phyloP scores from a whole-genome alignment of 345 rosid species.

The Eucalyptus erythrocorys region DNA sequence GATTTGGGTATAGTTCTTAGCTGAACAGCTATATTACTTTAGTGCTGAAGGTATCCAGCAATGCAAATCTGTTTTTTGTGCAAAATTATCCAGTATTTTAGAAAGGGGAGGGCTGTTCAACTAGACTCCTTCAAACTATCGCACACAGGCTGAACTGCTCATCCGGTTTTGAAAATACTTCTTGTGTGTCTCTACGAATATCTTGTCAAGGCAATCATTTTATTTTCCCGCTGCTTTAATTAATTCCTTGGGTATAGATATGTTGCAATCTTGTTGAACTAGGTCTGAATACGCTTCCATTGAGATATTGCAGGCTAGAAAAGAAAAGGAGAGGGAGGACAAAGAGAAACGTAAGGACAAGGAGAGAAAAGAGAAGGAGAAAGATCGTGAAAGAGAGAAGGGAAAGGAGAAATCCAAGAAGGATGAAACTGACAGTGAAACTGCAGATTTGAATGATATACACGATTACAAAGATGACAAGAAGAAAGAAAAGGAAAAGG shows the following conservation, averaged over 20 bases:
- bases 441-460: slow-evolving; percentile 46
- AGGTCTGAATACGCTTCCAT: background rate
- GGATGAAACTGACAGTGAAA: slow-evolving; percentile 85
- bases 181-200: background rate
- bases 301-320: slow-evolving; percentile 41
- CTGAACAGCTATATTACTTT: background rate
- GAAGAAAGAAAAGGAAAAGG: slow-evolving; percentile 69
- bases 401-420: slow-evolving; percentile 63
- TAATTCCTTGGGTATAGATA: background rate
- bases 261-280: background rate
- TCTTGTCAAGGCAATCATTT: background rate
- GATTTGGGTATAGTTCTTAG: background rate
- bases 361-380: slow-evolving; percentile 61
- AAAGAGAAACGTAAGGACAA: slow-evolving; percentile 57
- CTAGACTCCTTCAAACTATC: background rate
- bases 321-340: slow-evolving; percentile 59
- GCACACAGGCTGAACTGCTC: background rate
- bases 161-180: background rate
- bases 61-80: background rate
- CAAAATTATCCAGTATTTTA: background rate
- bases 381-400: slow-evolving; percentile 73
- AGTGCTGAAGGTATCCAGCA: background rate
- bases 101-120: background rate
- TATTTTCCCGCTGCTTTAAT: background rate
- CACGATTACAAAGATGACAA: slow-evolving; percentile 65